Evolutionary conservation across 2,329 filamentous ascomycete genomes (phyloP).

Genomic region (Tolypocladium pustulatum): DNA sequence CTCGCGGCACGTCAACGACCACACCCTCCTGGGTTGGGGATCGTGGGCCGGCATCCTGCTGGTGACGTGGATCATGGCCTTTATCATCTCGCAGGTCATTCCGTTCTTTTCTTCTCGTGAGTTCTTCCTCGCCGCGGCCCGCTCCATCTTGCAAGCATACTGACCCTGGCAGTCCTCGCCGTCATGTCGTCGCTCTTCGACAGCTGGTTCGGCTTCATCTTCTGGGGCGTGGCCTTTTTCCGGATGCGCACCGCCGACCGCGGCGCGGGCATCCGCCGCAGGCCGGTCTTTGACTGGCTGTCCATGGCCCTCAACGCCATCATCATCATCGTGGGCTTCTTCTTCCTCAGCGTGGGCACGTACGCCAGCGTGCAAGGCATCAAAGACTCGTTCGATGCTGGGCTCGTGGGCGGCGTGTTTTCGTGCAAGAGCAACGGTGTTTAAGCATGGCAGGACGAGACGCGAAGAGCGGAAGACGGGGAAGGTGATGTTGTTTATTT

Average conservation of each 20-base stretch:
- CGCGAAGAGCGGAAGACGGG: not conserved
- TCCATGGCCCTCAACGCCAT: constrained; percentile 58
- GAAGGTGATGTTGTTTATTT: not conserved
- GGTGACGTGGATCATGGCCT: constrained; percentile 72
- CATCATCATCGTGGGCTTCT: constrained; percentile 65
- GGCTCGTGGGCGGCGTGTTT: constrained; percentile 61
- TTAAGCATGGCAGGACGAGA: constrained; percentile 16
- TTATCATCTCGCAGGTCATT: constrained; percentile 86
- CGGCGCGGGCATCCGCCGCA: constrained; percentile 40
- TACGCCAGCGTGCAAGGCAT: constrained; percentile 70
- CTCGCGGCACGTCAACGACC: constrained; percentile 67
- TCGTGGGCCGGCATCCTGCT: constrained; percentile 65
- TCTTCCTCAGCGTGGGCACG: constrained; percentile 74
- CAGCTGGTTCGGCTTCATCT: constrained; percentile 91
- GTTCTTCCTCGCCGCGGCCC: not conserved
- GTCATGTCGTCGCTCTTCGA: constrained; percentile 85
- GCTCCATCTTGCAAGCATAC: not conserved
- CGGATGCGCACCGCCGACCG: constrained; percentile 60
- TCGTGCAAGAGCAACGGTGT: constrained; percentile 61
- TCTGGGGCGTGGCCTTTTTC: constrained; percentile 78
- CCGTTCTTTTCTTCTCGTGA: constrained; percentile 75
- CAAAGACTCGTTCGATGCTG: constrained; percentile 57
- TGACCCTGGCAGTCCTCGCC: constrained; percentile 38
- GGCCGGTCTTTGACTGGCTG: constrained; percentile 35
- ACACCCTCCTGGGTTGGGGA: constrained; percentile 74